phyloP scores from a whole-genome alignment of 2,329 filamentous ascomycete species.

The Aspergillus puulaauensis region DNA sequence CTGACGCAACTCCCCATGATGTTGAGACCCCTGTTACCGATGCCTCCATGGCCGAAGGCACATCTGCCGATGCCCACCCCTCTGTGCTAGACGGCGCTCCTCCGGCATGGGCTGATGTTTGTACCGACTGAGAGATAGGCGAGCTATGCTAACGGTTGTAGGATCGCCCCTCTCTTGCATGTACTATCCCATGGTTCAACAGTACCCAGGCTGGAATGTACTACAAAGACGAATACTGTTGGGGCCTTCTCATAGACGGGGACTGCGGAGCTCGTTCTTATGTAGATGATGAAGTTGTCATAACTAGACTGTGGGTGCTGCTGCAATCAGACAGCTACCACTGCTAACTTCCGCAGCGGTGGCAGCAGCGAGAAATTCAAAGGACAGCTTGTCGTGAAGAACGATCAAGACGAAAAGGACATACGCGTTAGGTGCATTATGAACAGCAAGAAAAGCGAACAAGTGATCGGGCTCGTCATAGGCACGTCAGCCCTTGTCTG shows the following conservation, averaged over 20 bases:
- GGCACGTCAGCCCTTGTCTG: conserved; percentile 40
- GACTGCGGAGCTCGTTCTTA: conserved; percentile 56
- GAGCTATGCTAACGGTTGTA: conserved; percentile 4
- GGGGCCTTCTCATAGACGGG: conserved; percentile 61
- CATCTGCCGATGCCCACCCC: neutral
- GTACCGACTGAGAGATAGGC: neutral
- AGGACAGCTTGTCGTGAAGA: conserved; percentile 47
- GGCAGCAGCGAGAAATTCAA: conserved; percentile 53
- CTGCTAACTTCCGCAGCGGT: conserved; percentile 42
- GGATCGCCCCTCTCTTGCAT: conserved; percentile 57
- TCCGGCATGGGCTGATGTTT: conserved; percentile 55
- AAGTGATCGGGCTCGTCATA: conserved; percentile 57
- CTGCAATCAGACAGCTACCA: neutral
- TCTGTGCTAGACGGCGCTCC: conserved; percentile 35
- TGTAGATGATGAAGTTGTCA: conserved; percentile 61
- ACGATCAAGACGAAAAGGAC: conserved; percentile 44
- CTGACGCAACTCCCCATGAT: neutral
- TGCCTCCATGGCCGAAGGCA: neutral
- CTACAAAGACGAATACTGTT: conserved; percentile 48
- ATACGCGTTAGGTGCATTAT: conserved; percentile 41
- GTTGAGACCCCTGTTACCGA: neutral
- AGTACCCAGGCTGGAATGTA: conserved; percentile 63
- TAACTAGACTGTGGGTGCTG: conserved; percentile 58
- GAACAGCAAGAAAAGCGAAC: conserved; percentile 47
- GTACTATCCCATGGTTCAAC: conserved; percentile 63